Evolutionary conservation across 257 asterid species (phyloP).

Genomic region (Dorcoceras hygrometricum): DNA sequence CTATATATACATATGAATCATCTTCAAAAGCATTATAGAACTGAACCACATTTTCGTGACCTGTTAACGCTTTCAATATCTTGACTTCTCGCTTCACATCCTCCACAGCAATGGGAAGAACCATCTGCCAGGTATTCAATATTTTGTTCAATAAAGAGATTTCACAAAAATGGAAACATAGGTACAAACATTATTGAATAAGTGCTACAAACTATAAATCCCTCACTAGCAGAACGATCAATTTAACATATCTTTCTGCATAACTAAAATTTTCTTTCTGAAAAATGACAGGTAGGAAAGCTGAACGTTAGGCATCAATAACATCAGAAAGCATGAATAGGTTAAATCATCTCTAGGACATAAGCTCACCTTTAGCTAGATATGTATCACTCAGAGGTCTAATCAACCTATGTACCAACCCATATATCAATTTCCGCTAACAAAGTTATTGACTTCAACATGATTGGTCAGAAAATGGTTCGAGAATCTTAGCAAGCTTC

Average conservation of each 20-base stretch:
- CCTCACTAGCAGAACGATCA: not conserved
- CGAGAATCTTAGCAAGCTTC: not conserved
- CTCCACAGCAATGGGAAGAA: conserved; percentile 96
- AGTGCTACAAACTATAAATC: not conserved
- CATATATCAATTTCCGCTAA: not conserved
- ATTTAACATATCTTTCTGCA: not conserved
- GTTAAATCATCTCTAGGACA: not conserved
- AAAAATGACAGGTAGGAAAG: not conserved
- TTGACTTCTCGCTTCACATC: conserved; percentile 98
- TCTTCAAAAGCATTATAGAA: conserved; percentile 91
- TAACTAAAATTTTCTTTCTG: not conserved
- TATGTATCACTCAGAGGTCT: not conserved
- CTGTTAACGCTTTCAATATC: conserved; percentile 90
- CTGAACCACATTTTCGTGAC: conserved; percentile 96
- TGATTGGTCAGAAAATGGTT: not conserved
- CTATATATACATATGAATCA: conserved; percentile 82
- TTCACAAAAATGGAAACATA: not conserved
- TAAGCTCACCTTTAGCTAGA: not conserved
- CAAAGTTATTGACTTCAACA: not conserved
- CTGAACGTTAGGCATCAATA: not conserved
- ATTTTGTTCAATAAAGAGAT: conserved; percentile 15
- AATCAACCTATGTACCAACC: not conserved
- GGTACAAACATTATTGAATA: not conserved
- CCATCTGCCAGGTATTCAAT: conserved; percentile 57
- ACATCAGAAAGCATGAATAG: not conserved